Evolutionary conservation across 306 rosid species (phyloP).

Genomic region (Aeschynomene evenia): DNA sequence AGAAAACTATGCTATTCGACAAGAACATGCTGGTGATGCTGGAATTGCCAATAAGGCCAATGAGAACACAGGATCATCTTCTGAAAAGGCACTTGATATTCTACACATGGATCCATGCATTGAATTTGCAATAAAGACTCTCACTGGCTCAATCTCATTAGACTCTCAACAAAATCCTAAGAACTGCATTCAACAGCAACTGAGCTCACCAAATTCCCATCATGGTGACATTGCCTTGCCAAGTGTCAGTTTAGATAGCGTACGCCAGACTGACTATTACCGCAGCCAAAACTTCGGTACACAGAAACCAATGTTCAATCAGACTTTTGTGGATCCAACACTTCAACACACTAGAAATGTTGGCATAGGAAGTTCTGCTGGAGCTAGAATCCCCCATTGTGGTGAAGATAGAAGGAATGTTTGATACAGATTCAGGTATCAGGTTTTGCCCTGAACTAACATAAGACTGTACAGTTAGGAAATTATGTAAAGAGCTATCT

Average conservation of each 20-base stretch:
- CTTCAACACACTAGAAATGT: slow-evolving; percentile 26
- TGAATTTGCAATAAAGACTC: slow-evolving; percentile 75
- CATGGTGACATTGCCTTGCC: slow-evolving; percentile 35
- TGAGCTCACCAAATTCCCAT: slow-evolving; percentile 39
- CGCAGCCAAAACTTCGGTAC: slow-evolving; percentile 31
- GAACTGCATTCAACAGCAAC: slow-evolving; percentile 50
- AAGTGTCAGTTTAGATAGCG: slow-evolving; percentile 28
- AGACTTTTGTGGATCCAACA: slow-evolving; percentile 38
- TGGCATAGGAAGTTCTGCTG: slow-evolving; percentile 39
- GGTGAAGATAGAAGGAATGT: slow-evolving; percentile 45
- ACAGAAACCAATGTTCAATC: slow-evolving; percentile 34
- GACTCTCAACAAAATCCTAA: slow-evolving; percentile 47
- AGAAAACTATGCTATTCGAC: not conserved
- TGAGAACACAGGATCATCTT: slow-evolving; percentile 37
- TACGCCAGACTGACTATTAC: slow-evolving; percentile 29
- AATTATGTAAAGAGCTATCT: slow-evolving; percentile 19
- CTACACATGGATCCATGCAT: slow-evolving; percentile 79
- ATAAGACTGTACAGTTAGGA: slow-evolving; percentile 36
- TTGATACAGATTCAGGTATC: slow-evolving; percentile 35
- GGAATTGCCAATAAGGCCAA: slow-evolving; percentile 18
- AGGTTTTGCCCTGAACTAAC: slow-evolving; percentile 31
- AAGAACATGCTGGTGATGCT: slow-evolving; percentile 20
- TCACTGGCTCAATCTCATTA: slow-evolving; percentile 59
- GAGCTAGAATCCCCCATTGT: slow-evolving; percentile 30
- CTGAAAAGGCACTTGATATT: slow-evolving; percentile 36